phyloP scores from a whole-genome alignment of 1,284 basidiomycete species.

The Ceratobasidium sp. region DNA sequence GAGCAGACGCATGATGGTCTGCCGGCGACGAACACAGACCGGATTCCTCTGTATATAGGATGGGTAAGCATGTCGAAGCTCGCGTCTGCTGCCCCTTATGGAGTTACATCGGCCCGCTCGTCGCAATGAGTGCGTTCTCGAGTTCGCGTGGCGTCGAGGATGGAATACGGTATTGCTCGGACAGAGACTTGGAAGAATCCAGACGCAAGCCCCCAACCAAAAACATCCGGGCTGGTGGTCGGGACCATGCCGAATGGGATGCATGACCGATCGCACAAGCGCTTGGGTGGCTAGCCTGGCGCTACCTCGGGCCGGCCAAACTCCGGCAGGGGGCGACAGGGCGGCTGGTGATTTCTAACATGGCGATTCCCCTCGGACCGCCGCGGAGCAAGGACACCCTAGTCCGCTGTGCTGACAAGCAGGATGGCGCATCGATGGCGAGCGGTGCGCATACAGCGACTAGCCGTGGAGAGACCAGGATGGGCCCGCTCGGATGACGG shows the following conservation, averaged over 20 bases:
- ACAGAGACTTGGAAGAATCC: neutral
- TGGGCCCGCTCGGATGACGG: too few relatives aligned
- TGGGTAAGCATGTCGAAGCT: neutral
- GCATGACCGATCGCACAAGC: neutral
- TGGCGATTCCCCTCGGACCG: too few relatives aligned
- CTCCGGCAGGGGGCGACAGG: too few relatives aligned
- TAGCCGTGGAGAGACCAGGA: too few relatives aligned
- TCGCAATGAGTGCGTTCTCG: neutral
- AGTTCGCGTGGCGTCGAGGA: conserved; percentile 23
- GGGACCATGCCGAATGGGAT: neutral
- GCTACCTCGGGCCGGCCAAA: too few relatives aligned
- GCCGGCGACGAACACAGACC: neutral
- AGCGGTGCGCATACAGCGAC: too few relatives aligned
- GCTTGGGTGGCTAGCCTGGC: neutral
- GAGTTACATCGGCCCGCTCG: conserved; percentile 24
- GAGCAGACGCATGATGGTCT: conserved; percentile 5
- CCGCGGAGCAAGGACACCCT: too few relatives aligned
- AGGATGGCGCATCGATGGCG: too few relatives aligned
- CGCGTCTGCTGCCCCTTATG: conserved; percentile 13
- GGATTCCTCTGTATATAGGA: neutral
- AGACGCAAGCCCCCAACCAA: neutral
- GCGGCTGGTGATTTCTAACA: too few relatives aligned
- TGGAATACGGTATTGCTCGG: neutral
- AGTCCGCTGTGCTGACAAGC: too few relatives aligned
- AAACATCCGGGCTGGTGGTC: conserved; percentile 1